These are phyloP conservation scores for Phialophora macrospora DNA, from an alignment of 2,329 filamentous ascomycete species.

Conservation along the genomic window DNA sequence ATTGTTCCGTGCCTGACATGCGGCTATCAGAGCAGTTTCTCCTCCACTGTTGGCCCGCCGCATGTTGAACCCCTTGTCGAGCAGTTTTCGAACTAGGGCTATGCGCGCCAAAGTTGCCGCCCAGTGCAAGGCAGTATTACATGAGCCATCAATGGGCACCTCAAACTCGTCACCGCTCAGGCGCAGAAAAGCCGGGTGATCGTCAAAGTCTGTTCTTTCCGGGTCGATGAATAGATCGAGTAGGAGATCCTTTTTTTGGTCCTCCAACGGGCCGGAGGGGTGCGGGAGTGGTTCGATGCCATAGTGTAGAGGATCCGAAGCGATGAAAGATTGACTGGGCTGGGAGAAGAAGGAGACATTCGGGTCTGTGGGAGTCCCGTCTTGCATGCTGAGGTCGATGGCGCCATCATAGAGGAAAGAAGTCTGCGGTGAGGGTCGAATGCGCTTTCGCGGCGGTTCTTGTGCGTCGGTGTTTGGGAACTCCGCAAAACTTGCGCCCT, in stretches of 20 bases:
- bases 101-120: conserved; percentile 89
- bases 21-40: conserved; percentile 90
- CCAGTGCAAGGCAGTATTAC: conserved; percentile 90
- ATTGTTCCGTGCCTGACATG: conserved; percentile 91
- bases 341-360: conserved; percentile 55
- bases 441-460: conserved; percentile 40
- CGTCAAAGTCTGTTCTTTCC: conserved; percentile 69
- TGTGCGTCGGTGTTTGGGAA: conserved; percentile 36
- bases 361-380: conserved; percentile 51
- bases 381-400: conserved; percentile 32
- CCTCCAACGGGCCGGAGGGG: conserved; percentile 66
- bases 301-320: conserved; percentile 36
- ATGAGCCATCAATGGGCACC: conserved; percentile 86
- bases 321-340: conserved; percentile 37
- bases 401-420: conserved; percentile 45
- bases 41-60: conserved; percentile 86
- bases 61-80: conserved; percentile 83
- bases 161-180: conserved; percentile 83
- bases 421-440: conserved; percentile 43
- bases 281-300: conserved; percentile 54
- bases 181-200: conserved; percentile 76
- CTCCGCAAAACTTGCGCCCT: conserved; percentile 47
- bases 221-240: conserved; percentile 83
- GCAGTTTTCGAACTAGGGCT: conserved; percentile 77
- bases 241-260: conserved; percentile 79